Conservation (phyloP, 169 alveolate genomes). For the Pseudocohnilembus persalinus region DNA sequence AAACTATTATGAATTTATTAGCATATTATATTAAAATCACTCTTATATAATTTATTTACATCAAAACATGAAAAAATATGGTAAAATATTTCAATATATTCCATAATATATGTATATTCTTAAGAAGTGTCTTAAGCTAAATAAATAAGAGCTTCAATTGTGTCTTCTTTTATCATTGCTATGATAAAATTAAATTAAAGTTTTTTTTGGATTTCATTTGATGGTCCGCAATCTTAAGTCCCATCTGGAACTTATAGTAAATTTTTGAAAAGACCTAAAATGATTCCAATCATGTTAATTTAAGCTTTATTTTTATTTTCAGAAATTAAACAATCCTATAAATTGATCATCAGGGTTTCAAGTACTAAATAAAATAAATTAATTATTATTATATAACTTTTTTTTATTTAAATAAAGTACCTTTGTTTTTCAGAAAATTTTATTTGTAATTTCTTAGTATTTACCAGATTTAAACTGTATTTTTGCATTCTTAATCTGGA, state of each 20-base stretch:
- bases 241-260: conserved; percentile 39
- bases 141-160: conserved; percentile 44
- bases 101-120: conserved; percentile 25
- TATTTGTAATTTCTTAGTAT: conserved; percentile 38
- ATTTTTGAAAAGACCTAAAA: conserved; percentile 43
- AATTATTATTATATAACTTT: too few relatives aligned
- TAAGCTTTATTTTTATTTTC: conserved; percentile 35
- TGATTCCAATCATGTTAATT: conserved; percentile 44
- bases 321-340: conserved; percentile 38
- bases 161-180: conserved; percentile 21
- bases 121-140: conserved; percentile 42
- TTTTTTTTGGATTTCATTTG: conserved; percentile 10
- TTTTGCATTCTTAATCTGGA: conserved; percentile 20
- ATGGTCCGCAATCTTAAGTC: neutral
- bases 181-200: conserved; percentile 28
- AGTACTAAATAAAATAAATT: conserved; percentile 20
- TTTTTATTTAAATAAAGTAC: neutral
- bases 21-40: too few relatives aligned
- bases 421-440: conserved; percentile 15
- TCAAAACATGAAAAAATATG: conserved; percentile 29
- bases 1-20: neutral
- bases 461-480: neutral
- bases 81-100: conserved; percentile 46
- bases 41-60: neutral
- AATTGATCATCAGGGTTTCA: conserved; percentile 34